These are phyloP conservation scores for Coemansia sp. DNA, from an alignment of 192 early-diverging fungal genomes.

Conservation along the genomic window DNA sequence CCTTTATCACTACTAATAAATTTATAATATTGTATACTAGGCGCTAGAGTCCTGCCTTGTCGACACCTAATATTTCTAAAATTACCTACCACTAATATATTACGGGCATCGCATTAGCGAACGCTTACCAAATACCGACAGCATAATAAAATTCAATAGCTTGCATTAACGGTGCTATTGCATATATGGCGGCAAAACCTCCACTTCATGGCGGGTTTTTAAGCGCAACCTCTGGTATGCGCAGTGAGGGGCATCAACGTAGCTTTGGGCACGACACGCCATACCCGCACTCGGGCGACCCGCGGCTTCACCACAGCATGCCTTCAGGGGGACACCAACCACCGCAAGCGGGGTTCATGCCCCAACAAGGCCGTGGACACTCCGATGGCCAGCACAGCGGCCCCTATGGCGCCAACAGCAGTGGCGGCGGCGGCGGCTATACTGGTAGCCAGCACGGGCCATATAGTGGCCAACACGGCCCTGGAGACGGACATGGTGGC, in stretches of 20 bases:
- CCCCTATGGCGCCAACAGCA: constrained; percentile 7
- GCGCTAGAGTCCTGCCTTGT: neutral
- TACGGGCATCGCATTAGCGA: neutral
- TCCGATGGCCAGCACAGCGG: neutral
- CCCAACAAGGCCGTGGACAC: constrained; percentile 3
- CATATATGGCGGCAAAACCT: neutral
- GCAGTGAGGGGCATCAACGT: neutral
- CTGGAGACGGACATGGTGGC: neutral
- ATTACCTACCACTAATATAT: neutral
- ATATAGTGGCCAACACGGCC: neutral
- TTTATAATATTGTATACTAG: neutral
- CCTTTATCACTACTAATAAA: neutral
- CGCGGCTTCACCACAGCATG: neutral
- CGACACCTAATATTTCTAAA: neutral
- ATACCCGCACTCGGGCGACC: neutral
- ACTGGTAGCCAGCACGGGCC: neutral
- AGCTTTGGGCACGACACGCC: neutral
- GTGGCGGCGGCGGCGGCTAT: constrained; percentile 1
- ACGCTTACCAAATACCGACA: neutral
- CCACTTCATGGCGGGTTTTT: constrained; percentile 4
- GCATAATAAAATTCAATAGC: no score
- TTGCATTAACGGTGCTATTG: no score
- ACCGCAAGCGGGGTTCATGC: neutral
- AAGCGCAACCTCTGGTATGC: neutral
- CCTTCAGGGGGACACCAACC: neutral